Evolutionary conservation across 345 rosid genomes (phyloP).

Genomic region (Sonneratia alba): DNA sequence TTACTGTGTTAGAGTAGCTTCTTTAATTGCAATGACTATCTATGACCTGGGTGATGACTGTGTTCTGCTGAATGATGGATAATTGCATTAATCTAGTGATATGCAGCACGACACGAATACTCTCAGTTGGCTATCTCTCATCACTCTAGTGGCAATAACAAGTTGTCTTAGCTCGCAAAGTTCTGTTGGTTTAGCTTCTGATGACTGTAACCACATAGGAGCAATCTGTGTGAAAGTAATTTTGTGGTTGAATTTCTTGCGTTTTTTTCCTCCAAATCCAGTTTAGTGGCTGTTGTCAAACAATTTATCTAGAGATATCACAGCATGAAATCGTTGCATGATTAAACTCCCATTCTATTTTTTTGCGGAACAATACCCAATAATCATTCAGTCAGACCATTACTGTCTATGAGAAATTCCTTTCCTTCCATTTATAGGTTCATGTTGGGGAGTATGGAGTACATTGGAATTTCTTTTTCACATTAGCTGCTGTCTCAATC

Average conservation of each 20-base stretch:
- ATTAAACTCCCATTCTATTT: too few species aligned
- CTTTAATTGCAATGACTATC: too few species aligned
- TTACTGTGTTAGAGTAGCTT: background rate
- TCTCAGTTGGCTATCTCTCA: background rate
- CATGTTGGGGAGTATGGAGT: slow-evolving; percentile 82
- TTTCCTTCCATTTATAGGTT: slow-evolving; percentile 28
- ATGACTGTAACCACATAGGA: background rate
- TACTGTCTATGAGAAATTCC: background rate
- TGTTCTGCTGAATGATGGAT: too few species aligned
- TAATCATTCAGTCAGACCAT: background rate
- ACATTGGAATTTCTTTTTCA: slow-evolving; percentile 96
- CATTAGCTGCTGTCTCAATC: slow-evolving; percentile 72
- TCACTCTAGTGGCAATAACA: background rate
- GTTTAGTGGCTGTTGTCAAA: too few species aligned
- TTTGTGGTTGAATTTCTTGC: background rate
- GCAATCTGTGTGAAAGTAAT: background rate
- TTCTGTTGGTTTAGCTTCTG: background rate
- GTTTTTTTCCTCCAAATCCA: background rate
- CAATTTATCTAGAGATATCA: too few species aligned
- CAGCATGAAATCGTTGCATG: too few species aligned
- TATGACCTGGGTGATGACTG: too few species aligned
- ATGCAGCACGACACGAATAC: background rate
- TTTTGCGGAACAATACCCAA: background rate
- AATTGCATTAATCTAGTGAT: background rate
- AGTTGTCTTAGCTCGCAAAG: background rate